Evolutionary conservation across 768 basidiomycete genomes (phyloP), one percentile per base, ranked within the genome.

Genomic region (Lactarius deliciosus): DNA sequence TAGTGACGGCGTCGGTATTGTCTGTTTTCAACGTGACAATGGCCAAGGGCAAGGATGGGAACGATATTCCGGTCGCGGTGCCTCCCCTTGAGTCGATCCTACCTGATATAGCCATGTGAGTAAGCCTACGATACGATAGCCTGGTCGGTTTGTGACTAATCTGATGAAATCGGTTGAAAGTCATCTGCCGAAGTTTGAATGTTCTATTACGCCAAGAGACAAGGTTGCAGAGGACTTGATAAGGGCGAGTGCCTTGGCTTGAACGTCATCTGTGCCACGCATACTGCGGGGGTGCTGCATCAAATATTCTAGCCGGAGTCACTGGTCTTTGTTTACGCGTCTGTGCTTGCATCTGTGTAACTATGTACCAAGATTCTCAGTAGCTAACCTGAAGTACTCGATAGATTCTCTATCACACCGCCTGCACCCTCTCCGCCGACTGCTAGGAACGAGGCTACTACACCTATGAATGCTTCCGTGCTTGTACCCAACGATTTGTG

Each of bases 21-120:
- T 55, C 65, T 0, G 54, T 62, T 0, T 66, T 66, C 61, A 50
- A 57, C 5, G n/a, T 66, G 16, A n/a, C 47, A 11, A 66, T 18
- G 61, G 54, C 65, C 7, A 62, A 57, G 20, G 65, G 62, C 50
- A 25, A 53, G 50, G 15, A 53, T 5, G 50, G 50, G 11, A 25
- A 15, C 50, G 50, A 53, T 13, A 53, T 53, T 53, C 50, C 50
- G 11, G 22, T 53, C 50, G 22, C 50, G 25, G 22, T 3, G 50
- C 22, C 5, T 5, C 2, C 11, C 5, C 22, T 25, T 1, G 50
- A 53, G 4, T 25, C 50, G 5, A 9, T 53, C 22, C 22, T 25
- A 25, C 5, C 22, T 22, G 6, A 5, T 6, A 25, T 15, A 25
- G 25, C 22, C 22, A 53, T 53, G 50, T 53, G 22, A 53, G 50